Evolutionary conservation across 768 basidiomycete genomes (phyloP).

Genomic region (Lactarius vividus): DNA sequence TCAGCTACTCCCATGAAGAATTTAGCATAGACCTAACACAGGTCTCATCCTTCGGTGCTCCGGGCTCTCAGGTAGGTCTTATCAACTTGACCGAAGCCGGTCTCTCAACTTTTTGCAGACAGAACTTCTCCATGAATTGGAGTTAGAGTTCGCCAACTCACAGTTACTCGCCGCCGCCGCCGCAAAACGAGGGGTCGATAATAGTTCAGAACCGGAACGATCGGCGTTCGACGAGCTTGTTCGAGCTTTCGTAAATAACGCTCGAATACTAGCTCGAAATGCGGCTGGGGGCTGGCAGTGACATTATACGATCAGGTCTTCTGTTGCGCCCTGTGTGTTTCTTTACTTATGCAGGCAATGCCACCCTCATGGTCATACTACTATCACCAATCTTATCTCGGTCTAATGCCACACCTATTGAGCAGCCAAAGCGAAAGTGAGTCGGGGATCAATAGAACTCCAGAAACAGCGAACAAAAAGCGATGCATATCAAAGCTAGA

Average conservation of each 20-base stretch:
- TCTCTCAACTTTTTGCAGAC: conserved; percentile 37
- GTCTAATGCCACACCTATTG: conserved; percentile 11
- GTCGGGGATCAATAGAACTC: neutral
- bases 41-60: conserved; percentile 58
- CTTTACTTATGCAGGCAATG: conserved; percentile 6
- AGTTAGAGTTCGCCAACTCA: conserved; percentile 80
- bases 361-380: neutral
- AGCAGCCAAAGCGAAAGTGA: neutral
- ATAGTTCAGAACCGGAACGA: conserved; percentile 58
- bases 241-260: conserved; percentile 89
- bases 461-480: neutral
- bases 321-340: conserved; percentile 8
- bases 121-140: conserved; percentile 79
- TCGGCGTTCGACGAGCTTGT: conserved; percentile 88
- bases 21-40: conserved; percentile 93
- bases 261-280: conserved; percentile 85
- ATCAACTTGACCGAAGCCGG: neutral
- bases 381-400: conserved; percentile 4
- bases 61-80: conserved; percentile 49
- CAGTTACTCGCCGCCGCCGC: conserved; percentile 70
- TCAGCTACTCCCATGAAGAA: conserved; percentile 92
- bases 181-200: conserved; percentile 60
- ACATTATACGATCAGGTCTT: neutral
- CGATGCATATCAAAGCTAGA: conserved; percentile 6
- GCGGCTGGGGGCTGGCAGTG: conserved; percentile 51